Base-by-base conservation (phyloP, 1,284 basidiomycete species). In the Ceratobasidium sp. region DNA sequence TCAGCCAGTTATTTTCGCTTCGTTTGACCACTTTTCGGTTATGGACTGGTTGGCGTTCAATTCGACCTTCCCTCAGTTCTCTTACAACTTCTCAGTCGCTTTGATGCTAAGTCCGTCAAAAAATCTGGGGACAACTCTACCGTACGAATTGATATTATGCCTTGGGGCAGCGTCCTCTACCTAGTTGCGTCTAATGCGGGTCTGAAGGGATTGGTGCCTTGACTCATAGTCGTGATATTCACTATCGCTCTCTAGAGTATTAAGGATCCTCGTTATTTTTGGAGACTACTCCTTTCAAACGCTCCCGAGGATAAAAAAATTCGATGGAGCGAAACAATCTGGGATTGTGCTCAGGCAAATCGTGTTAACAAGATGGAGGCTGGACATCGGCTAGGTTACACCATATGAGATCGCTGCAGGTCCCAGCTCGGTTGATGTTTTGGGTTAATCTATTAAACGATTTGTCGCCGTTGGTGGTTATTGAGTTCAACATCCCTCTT, bases 121-220 rank as follows among this genome's bases (percentile, higher is more conserved):
- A 66, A 54, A 33, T 44, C 35, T 44, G 46, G 54, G 23, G n/a
- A n/a, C n/a, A n/a, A n/a, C n/a, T n/a, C n/a, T n/a, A n/a, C n/a
- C n/a, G n/a, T n/a, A n/a, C n/a, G n/a, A n/a, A n/a, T n/a, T n/a
- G n/a, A n/a, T n/a, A n/a, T n/a, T n/a, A n/a, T n/a, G n/a, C n/a
- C n/a, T n/a, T n/a, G n/a, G n/a, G n/a, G 50, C 50, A 23, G 20
- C 73, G 18, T 75, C 65, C 20, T 41, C 57, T 20, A 33, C 65
- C 6, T 48, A 50, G 44, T 48, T 4, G 8, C 60, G 30, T 23
- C 44, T 2, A 18, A 44, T 44, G 33, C 46, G 1, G 50, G 55
- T 44, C 35, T 75, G 73, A 75, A 41, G n/a, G 60, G 60, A 27
- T 75, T 60, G 73, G 52, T 33, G 18, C 73, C 73, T 20, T 75